Evolutionary conservation across 805 yeast species (phyloP).

Genomic region (Metschnikowia santaceciliae): DNA sequence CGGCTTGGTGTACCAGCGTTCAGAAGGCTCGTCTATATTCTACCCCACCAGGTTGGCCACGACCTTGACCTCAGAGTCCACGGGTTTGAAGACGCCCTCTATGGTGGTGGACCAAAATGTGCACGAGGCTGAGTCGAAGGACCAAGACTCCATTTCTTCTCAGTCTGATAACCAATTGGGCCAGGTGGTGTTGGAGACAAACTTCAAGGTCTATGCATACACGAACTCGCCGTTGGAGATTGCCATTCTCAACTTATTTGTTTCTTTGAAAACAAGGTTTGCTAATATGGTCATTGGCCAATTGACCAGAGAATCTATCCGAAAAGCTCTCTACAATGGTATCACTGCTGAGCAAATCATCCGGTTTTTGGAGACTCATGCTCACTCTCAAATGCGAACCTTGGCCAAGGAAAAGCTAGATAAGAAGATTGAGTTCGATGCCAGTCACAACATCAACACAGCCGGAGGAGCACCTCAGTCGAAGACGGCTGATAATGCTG

Average conservation of each 20-base stretch:
- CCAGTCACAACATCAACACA: constrained; percentile 45
- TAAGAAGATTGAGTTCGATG: constrained; percentile 63
- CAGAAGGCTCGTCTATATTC: constrained; percentile 56
- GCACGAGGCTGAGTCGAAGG: constrained; percentile 21
- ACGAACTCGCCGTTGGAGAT: constrained; percentile 93
- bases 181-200: constrained; percentile 85
- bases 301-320: constrained; percentile 85
- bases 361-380: constrained; percentile 83
- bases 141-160: constrained; percentile 9
- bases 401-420: constrained; percentile 65
- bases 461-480: constrained; percentile 40
- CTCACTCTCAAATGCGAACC: constrained; percentile 86
- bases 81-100: constrained; percentile 67
- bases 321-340: constrained; percentile 80
- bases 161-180: constrained; percentile 42
- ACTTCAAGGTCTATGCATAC: constrained; percentile 88
- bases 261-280: constrained; percentile 79
- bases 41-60: constrained; percentile 92
- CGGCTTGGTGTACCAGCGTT: constrained; percentile 73
- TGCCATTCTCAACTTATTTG: constrained; percentile 85
- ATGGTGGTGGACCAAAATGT: constrained; percentile 70
- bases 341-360: constrained; percentile 94
- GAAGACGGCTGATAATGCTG: constrained; percentile 22
- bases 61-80: constrained; percentile 79
- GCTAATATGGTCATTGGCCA: constrained; percentile 92